Percentiles rank a stretch among this genome's conserved stretches.
Conservation (phyloP, 2,329 filamentous ascomycete species). For the Neoscytalidium dimidiatum region DNA sequence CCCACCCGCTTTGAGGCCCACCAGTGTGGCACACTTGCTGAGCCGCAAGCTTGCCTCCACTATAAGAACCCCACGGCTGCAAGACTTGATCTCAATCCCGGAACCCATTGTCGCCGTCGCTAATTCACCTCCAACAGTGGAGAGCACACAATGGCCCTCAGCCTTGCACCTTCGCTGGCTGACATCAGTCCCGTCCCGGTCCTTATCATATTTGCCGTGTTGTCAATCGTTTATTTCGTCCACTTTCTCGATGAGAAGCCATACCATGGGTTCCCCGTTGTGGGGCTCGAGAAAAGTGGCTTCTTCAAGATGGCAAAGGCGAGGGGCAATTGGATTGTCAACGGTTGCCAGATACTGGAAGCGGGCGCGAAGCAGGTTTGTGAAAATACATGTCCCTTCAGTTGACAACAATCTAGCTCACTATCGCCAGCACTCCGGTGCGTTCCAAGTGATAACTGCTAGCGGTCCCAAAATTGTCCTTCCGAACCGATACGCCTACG, state of each 20-base stretch:
- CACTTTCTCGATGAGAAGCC: not conserved
- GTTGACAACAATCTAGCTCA: not conserved
- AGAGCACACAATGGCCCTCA: not conserved
- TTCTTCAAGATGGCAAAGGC: conserved; percentile 1
- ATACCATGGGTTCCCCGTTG: not conserved
- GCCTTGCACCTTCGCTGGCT: not conserved
- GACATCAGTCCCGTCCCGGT: not conserved
- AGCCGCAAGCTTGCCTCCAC: not conserved
- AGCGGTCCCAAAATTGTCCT: conserved; percentile 5
- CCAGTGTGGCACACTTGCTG: not conserved
- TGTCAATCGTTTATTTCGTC: not conserved
- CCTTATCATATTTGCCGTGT: not conserved
- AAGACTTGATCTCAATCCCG: not conserved
- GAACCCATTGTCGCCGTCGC: not conserved
- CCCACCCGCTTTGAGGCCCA: not conserved
- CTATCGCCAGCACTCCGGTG: not conserved
- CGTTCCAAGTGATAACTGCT: conserved; percentile 5
- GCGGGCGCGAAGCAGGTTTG: not conserved
- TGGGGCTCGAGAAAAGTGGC: not conserved
- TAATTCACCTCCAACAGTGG: not conserved
- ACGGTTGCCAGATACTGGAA: not conserved
- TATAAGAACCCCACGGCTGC: not conserved
- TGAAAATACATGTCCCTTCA: no score
- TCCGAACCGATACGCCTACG: conserved; percentile 9
- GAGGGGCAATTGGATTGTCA: not conserved